These are phyloP conservation scores for Sclerotinia spermophila DNA, from an alignment of 2,329 filamentous ascomycete genomes.

Conservation along the genomic window DNA sequence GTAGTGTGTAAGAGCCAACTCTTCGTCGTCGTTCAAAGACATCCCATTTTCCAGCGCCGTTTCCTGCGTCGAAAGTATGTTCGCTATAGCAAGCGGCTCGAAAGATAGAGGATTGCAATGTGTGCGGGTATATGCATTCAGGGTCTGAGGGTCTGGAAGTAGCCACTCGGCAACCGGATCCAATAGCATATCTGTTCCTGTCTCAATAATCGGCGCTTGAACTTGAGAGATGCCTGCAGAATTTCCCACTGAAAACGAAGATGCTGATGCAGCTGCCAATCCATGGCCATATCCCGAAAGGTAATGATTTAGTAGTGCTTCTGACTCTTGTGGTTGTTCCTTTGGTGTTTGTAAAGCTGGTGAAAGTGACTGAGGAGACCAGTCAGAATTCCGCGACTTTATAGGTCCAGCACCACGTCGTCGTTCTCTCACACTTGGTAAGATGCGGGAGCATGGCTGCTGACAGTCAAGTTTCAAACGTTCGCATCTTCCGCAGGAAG, in stretches of 20 bases:
- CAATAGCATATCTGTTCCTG: background rate
- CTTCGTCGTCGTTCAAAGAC: constrained; percentile 10
- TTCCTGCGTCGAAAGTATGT: background rate
- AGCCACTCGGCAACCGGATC: background rate
- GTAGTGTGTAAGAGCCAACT: constrained; percentile 16
- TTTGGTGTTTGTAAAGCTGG: background rate
- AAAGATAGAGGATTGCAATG: background rate
- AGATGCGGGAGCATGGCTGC: constrained; percentile 16
- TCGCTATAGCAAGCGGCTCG: background rate
- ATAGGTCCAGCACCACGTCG: constrained; percentile 31
- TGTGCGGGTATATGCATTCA: background rate
- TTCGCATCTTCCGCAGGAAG: constrained; percentile 15
- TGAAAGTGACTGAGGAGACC: constrained; percentile 31
- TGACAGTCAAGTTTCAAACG: constrained; percentile 28
- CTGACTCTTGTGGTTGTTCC: background rate
- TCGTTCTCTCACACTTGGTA: constrained; percentile 37
- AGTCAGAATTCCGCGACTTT: constrained; percentile 33
- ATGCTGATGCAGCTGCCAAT: background rate
- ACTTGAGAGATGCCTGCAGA: background rate
- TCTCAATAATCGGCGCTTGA: background rate
- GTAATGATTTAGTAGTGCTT: background rate
- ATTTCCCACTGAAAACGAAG: background rate
- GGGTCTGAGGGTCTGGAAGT: background rate
- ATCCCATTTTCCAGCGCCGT: background rate
- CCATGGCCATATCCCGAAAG: background rate